phyloP scores from a whole-genome alignment of 805 yeast species.

The Ogataea methanolica region DNA sequence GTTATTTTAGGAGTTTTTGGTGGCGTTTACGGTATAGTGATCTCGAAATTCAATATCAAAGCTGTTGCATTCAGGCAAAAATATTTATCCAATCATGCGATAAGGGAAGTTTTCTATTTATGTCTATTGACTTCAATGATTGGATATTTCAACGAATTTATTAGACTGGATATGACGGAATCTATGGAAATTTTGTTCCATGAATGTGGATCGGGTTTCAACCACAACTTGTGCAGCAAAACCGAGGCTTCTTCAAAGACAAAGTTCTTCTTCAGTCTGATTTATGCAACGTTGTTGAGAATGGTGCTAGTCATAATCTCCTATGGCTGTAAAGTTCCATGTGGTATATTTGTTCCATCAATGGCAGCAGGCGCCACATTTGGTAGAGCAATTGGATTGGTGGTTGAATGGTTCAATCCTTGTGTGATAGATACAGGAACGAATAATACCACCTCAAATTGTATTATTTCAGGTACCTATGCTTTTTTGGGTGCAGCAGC shows the following conservation, averaged over 20 bases:
- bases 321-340: constrained; percentile 91
- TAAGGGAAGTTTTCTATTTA: constrained; percentile 67
- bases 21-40: constrained; percentile 80
- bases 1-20: constrained; percentile 83
- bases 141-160: constrained; percentile 79
- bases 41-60: constrained; percentile 68
- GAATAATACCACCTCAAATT: constrained; percentile 30
- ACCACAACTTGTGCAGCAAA: constrained; percentile 36
- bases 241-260: constrained; percentile 21
- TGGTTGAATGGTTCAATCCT: constrained; percentile 48
- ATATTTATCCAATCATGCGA: constrained; percentile 52
- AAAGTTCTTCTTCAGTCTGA: constrained; percentile 45
- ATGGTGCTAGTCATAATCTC: constrained; percentile 72
- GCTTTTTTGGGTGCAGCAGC: constrained; percentile 97
- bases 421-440: constrained; percentile 22
- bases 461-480: constrained; percentile 91
- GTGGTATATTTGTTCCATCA: constrained; percentile 96
- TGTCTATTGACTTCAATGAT: constrained; percentile 68
- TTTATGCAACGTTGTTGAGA: constrained; percentile 69
- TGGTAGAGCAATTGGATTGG: constrained; percentile 81
- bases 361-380: constrained; percentile 96
- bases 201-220: constrained; percentile 56
- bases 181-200: constrained; percentile 86
- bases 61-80: constrained; percentile 74
- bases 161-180: constrained; percentile 90